A percentile compares a stretch with the other conserved stretches of the same genome.
Conservation (phyloP, 2,329 filamentous ascomycete genomes). For the Scedosporium minutisporum region DNA sequence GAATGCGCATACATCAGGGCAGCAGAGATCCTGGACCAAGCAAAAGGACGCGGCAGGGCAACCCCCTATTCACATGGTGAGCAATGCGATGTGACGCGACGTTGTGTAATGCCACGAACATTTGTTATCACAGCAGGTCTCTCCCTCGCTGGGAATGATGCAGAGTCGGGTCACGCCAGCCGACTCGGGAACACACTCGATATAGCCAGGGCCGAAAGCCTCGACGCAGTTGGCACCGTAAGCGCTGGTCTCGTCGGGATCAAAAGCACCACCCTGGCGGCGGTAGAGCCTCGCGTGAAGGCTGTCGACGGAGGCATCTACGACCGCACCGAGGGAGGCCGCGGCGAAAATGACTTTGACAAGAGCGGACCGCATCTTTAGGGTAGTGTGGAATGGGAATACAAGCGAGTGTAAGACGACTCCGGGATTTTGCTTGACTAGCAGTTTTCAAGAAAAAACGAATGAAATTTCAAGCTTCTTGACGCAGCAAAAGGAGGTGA, state of each 20-base stretch:
- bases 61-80: neutral
- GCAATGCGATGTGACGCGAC: neutral
- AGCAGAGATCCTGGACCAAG: constrained; percentile 4
- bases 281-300: neutral
- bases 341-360: neutral
- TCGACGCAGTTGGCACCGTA: neutral
- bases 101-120: neutral
- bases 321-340: neutral
- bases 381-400: neutral
- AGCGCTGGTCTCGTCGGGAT: neutral
- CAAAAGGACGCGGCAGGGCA: constrained; percentile 3
- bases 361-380: constrained; percentile 1
- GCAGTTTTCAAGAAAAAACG: neutral
- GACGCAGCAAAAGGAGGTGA: neutral
- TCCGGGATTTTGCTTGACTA: neutral
- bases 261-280: constrained; percentile 1
- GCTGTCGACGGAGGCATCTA: neutral
- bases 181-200: neutral
- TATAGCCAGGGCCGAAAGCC: neutral
- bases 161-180: neutral
- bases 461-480: neutral
- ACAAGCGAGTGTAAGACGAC: neutral
- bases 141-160: neutral
- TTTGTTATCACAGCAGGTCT: neutral
- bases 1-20: neutral